A percentile compares a stretch with the other conserved stretches of the same genome.
These are phyloP conservation scores for Coprinopsis marcescibilis DNA, from an alignment of 768 basidiomycete genomes.

Conservation along the genomic window DNA sequence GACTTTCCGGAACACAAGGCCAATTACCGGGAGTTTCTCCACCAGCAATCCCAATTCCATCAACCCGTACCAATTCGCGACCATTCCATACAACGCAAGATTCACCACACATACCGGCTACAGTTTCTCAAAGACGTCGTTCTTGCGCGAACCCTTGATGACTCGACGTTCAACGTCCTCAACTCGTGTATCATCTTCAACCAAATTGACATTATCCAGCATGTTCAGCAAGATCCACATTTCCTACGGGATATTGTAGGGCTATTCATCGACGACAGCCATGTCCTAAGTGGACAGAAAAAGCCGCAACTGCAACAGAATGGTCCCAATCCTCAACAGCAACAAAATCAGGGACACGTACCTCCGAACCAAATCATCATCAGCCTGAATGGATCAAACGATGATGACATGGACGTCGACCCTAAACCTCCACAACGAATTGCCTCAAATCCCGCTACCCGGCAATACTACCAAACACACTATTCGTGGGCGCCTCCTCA, in stretches of 20 bases:
- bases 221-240: conserved; percentile 71
- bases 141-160: conserved; percentile 89
- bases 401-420: conserved; percentile 39
- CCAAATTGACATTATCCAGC: conserved; percentile 94
- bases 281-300: conserved; percentile 17
- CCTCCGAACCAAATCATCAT: conserved; percentile 27
- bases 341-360: conserved; percentile 20
- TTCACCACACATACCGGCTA: conserved; percentile 95
- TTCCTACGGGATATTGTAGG: conserved; percentile 77
- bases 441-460: conserved; percentile 9
- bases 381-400: conserved; percentile 34
- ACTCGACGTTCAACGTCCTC: conserved; percentile 94
- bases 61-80: conserved; percentile 86
- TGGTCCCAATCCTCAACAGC: conserved; percentile 22
- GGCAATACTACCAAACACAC: conserved; percentile 17
- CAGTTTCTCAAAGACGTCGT: conserved; percentile 99
- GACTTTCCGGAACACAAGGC: conserved; percentile 97
- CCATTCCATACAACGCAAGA: conserved; percentile 69
- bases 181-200: conserved; percentile 98
- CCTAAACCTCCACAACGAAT: conserved; percentile 17
- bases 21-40: conserved; percentile 91
- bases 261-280: conserved; percentile 60
- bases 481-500: conserved; percentile 58
- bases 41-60: conserved; percentile 77
- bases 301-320: conserved; percentile 17